These are phyloP conservation scores for Wakefieldia striispora DNA, from an alignment of 768 basidiomycete genomes.

Conservation along the genomic window DNA sequence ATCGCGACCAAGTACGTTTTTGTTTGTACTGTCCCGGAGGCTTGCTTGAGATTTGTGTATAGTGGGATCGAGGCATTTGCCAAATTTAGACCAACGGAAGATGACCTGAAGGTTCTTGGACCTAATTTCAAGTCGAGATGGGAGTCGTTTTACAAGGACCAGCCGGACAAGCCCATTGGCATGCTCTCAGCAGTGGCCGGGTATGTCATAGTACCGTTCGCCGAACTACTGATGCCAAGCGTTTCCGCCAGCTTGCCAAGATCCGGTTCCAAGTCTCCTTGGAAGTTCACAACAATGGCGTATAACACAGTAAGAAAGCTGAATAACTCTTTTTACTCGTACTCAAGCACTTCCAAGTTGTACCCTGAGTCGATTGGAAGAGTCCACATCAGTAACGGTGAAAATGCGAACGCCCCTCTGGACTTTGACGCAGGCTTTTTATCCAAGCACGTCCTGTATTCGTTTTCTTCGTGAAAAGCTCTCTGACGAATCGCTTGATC, in stretches of 20 bases:
- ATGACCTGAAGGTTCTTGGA: constrained; percentile 17
- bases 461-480: not conserved
- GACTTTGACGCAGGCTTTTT: constrained; percentile 47
- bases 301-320: constrained; percentile 32
- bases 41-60: not conserved
- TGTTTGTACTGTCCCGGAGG: not conserved
- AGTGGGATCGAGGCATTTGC: constrained; percentile 17
- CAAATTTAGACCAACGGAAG: constrained; percentile 25
- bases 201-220: constrained; percentile 22
- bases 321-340: too few species aligned
- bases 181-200: constrained; percentile 38
- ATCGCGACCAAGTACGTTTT: constrained; percentile 51
- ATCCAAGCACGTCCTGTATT: constrained; percentile 33
- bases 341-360: constrained; percentile 11
- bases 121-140: constrained; percentile 20
- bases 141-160: constrained; percentile 13
- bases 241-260: constrained; percentile 21
- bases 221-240: too few species aligned
- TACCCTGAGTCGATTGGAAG: constrained; percentile 47
- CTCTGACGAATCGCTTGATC: not conserved
- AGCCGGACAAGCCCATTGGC: constrained; percentile 30
- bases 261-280: constrained; percentile 10
- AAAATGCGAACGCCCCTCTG: constrained; percentile 39
- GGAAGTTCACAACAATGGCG: constrained; percentile 28
- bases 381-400: constrained; percentile 44